Evolutionary conservation across 345 rosid genomes (phyloP), one percentile per base, ranked within the genome.

Genomic region (Populus ilicifolia): DNA sequence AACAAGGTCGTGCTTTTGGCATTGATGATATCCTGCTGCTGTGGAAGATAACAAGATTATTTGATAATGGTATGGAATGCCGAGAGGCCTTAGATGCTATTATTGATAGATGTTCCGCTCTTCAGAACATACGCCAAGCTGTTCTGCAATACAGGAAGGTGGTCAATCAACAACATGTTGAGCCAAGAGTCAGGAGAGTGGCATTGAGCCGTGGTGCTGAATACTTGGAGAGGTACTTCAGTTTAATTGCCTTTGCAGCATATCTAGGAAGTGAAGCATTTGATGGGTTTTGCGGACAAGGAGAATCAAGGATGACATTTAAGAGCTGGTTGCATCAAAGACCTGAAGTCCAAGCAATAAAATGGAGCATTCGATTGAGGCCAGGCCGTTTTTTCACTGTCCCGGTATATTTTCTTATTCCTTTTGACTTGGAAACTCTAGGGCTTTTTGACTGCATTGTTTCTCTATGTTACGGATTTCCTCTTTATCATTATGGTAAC

Each of bases 191-290:
- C 73, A 86, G 98, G 86, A 91, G 96, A 83, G 88, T 92, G 79
- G 98, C 99, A 39, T 65, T 96, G 86, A 89, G 85, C 76, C 98
- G 97, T 39, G 99, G 98, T 41, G 99, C 99, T 80, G 99, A 95
- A 79, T 93, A 93, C 79, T 84, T 95, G 85, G 98, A 95, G 83
- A 79, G 97, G 72, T 93, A 95, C 81, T 95, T 93, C 70, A 90
- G 90, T 61, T 86, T 95, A 86, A 95, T 95, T 88, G 96, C 99
- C 30, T 93, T 96, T 84, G 94, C 99, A 44, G 96, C 99, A 36
- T 96, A 96, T 85, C 93, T 95, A 79, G 99, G 99, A 83, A 93
- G 98, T 81, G 89, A 90, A 84, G 93, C 95, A 78, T 91, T 92
- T 84, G 98, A 96, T 84, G 96, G 91, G 65, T 92, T 89, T 73